phyloP scores from a whole-genome alignment of 2,329 filamentous ascomycete genomes.

The Sarocladiaceae sp. region DNA sequence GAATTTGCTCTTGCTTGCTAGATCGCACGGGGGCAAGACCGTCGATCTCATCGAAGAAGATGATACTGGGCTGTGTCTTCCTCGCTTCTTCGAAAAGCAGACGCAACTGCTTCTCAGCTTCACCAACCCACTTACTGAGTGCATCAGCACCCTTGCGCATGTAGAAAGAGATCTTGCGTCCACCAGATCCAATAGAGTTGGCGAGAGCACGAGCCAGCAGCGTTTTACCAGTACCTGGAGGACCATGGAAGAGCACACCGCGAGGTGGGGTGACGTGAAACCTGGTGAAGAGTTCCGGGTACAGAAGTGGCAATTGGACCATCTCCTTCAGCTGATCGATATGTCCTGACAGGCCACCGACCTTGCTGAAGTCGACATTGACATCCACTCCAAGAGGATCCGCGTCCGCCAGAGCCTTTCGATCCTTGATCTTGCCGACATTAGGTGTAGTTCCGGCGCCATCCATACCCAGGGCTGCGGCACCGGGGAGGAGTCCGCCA shows the following conservation, averaged over 20 bases:
- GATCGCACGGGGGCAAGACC: slow-evolving; percentile 91
- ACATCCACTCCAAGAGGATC: slow-evolving; percentile 91
- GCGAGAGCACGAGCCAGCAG: slow-evolving; percentile 89
- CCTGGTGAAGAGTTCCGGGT: slow-evolving; percentile 85
- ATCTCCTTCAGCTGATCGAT: slow-evolving; percentile 98
- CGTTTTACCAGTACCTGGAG: slow-evolving; percentile 95
- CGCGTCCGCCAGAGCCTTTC: slow-evolving; percentile 84
- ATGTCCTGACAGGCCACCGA: slow-evolving; percentile 86
- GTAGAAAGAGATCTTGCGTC: slow-evolving; percentile 95
- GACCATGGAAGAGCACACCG: slow-evolving; percentile 93
- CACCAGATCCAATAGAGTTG: slow-evolving; percentile 81
- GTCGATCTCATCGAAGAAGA: slow-evolving; percentile 99
- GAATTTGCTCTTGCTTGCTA: slow-evolving; percentile 97
- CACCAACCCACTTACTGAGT: slow-evolving; percentile 97
- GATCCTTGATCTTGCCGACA: slow-evolving; percentile 89
- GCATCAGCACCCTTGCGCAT: slow-evolving; percentile 99
- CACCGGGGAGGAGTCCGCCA: slow-evolving; percentile 37
- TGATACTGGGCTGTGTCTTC: slow-evolving; percentile 95
- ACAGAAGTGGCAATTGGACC: slow-evolving; percentile 89
- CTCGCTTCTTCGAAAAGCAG: slow-evolving; percentile 92
- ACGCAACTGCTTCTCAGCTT: slow-evolving; percentile 90
- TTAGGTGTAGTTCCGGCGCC: slow-evolving; percentile 58
- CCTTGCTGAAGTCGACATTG: slow-evolving; percentile 87
- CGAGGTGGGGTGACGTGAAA: slow-evolving; percentile 92
- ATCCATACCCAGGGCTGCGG: slow-evolving; percentile 34